Conservation (phyloP, 2,329 filamentous ascomycete genomes). For the Pseudogymnoascus sp. region DNA sequence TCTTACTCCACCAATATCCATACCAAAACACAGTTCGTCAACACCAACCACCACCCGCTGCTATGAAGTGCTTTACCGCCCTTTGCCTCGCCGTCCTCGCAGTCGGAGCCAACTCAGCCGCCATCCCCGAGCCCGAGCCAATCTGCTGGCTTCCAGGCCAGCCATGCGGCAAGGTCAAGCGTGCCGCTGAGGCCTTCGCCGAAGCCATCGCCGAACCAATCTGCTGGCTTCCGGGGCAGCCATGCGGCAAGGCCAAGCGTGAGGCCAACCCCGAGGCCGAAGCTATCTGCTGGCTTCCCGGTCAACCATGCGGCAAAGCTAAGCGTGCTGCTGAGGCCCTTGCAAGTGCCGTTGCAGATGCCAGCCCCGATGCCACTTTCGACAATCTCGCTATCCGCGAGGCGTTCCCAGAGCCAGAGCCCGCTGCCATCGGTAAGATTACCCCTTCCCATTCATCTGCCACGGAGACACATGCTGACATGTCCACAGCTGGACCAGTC, state of each 20-base stretch:
- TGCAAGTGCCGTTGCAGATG: constrained; percentile 23
- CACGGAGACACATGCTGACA: neutral
- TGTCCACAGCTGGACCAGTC: constrained; percentile 6
- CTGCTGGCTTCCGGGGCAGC: constrained; percentile 12
- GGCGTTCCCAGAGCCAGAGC: constrained; percentile 22
- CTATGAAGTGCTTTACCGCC: constrained; percentile 41
- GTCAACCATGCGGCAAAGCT: constrained; percentile 36
- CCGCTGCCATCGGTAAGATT: constrained; percentile 11
- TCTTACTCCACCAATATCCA: too few relatives aligned
- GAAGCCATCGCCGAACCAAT: constrained; percentile 17
- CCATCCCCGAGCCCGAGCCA: constrained; percentile 19
- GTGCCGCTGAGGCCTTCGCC: constrained; percentile 26
- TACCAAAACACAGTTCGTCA: constrained; percentile 13
- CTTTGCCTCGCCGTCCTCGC: constrained; percentile 34
- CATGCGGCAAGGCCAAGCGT: constrained; percentile 23
- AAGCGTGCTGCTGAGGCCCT: constrained; percentile 35
- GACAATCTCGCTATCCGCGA: neutral
- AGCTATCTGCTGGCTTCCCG: constrained; percentile 31
- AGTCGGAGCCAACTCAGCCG: constrained; percentile 29
- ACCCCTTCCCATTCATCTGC: constrained; percentile 7
- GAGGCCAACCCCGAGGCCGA: constrained; percentile 6
- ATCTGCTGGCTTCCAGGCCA: constrained; percentile 24
- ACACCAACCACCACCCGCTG: constrained; percentile 18
- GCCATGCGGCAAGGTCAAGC: constrained; percentile 26
- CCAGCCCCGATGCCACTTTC: constrained; percentile 13